These are phyloP conservation scores for Colletotrichum viniferum DNA, from an alignment of 2,329 filamentous ascomycete genomes.

Conservation along the genomic window DNA sequence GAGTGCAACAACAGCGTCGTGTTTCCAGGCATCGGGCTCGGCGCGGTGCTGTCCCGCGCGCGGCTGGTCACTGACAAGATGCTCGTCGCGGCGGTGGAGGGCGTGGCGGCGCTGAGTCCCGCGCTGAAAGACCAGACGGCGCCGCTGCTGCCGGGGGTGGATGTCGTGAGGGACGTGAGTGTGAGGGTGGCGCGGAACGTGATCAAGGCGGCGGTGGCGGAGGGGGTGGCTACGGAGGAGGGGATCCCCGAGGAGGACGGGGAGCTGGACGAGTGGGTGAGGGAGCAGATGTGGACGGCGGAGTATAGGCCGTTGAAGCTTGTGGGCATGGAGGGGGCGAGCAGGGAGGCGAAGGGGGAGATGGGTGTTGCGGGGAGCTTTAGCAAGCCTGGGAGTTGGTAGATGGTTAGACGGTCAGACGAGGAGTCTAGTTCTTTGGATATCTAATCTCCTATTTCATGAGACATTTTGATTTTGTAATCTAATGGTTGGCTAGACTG, in stretches of 20 bases:
- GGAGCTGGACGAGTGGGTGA: constrained; percentile 72
- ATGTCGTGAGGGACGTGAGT: constrained; percentile 75
- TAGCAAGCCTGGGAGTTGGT: constrained; percentile 22
- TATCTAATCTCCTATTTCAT: too few species aligned
- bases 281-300: constrained; percentile 81
- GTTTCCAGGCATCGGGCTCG: constrained; percentile 86
- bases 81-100: constrained; percentile 80
- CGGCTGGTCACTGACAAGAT: constrained; percentile 74
- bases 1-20: constrained; percentile 91
- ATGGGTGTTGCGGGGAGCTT: constrained; percentile 52
- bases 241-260: constrained; percentile 64
- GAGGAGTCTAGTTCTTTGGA: background rate
- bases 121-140: constrained; percentile 66
- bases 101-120: constrained; percentile 73
- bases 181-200: constrained; percentile 78
- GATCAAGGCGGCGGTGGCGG: constrained; percentile 72
- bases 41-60: constrained; percentile 73
- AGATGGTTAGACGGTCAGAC: background rate
- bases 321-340: constrained; percentile 57
- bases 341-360: constrained; percentile 64
- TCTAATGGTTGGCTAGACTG: background rate
- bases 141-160: constrained; percentile 78
- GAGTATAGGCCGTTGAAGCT: constrained; percentile 68
- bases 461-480: background rate
- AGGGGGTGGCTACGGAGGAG: constrained; percentile 68